Evolutionary conservation across 192 early-diverging fungal species (phyloP), one percentile per base, ranked within the genome.

Genomic region (Borealophlyctis nickersoniae): DNA sequence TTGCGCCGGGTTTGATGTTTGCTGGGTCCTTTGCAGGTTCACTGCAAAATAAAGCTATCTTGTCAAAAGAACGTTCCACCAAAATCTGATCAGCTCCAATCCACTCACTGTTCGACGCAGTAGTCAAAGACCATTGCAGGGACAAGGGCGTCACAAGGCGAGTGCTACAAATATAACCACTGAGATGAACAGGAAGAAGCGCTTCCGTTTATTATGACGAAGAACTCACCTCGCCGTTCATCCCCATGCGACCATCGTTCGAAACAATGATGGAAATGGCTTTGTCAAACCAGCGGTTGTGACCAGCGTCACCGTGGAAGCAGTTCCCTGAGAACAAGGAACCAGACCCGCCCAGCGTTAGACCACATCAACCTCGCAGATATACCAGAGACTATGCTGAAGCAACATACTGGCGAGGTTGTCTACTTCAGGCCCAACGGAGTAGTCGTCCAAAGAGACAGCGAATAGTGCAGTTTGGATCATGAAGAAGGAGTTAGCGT

Each of bases 201-300:
- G 33, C 19, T 36, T 19, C n/a, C 33, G 52, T 63, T 32, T 1
- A 54, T 56, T 11, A 28, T 9, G 45, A 53, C 39, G 39, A 13
- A 23, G 19, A 62, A 52, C 49, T 2, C 45, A 65, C 63, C 63
- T 81, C 80, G 50, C 81, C 81, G 49, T 83, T 79, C 5, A 71
- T 14, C 16, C 75, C 80, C 28, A 66, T 69, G 13, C 82, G 71
- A 49, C 91, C 94, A 69, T 91, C 90, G 60, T 86, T 83, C 52
- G 89, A 87, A 52, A 92, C 74, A 29, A 82, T 70, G 30, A 91
- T 58, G 16, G 75, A 85, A n/a, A 90, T 54, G 4, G 77, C 78
- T 71, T 92, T 95, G 73, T 95, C 93, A 63, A 88, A 92, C 93
- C 93, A 95, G 2, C 93, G 80, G 66, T 96, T 96, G 72, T 83